Percentiles rank a stretch among this genome's conserved stretches.
These are phyloP conservation scores for Guadua angustifolia DNA, from an alignment of 176 grass and related monocot species.

Conservation along the genomic window DNA sequence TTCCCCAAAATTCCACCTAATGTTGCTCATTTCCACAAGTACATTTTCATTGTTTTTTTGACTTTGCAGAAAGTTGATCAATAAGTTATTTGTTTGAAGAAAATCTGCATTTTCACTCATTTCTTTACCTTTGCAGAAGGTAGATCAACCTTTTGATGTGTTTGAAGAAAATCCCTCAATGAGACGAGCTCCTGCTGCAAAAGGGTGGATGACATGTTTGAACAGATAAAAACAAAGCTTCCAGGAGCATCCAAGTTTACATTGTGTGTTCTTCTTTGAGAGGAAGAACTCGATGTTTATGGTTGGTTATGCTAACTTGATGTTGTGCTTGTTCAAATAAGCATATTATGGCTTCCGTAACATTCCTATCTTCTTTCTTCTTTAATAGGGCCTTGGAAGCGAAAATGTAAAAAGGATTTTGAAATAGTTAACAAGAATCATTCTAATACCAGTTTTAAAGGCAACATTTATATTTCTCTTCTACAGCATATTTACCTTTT, in stretches of 20 bases:
- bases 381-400: slow-evolving; percentile 82
- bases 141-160: slow-evolving; percentile 50
- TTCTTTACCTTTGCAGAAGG: slow-evolving; percentile 39
- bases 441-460: neutral
- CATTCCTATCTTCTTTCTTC: neutral
- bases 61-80: slow-evolving; percentile 53
- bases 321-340: neutral
- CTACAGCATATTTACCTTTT: neutral
- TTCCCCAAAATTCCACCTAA: too few relatives aligned
- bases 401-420: slow-evolving; percentile 63
- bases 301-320: slow-evolving; percentile 50
- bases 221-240: slow-evolving; percentile 66
- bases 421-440: neutral
- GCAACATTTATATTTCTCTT: slow-evolving; percentile 6
- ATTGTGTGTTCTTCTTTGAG: slow-evolving; percentile 79
- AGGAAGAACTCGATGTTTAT: slow-evolving; percentile 97
- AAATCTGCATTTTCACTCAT: too few relatives aligned
- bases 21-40: too few relatives aligned
- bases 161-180: slow-evolving; percentile 69
- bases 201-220: slow-evolving; percentile 75
- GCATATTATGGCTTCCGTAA: neutral
- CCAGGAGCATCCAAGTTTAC: slow-evolving; percentile 70
- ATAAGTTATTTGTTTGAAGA: neutral
- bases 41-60: too few relatives aligned
- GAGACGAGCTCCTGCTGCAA: slow-evolving; percentile 56